Base-by-base conservation (phyloP, 192 early-diverging fungal genomes). In the Geranomyces michiganensis region DNA sequence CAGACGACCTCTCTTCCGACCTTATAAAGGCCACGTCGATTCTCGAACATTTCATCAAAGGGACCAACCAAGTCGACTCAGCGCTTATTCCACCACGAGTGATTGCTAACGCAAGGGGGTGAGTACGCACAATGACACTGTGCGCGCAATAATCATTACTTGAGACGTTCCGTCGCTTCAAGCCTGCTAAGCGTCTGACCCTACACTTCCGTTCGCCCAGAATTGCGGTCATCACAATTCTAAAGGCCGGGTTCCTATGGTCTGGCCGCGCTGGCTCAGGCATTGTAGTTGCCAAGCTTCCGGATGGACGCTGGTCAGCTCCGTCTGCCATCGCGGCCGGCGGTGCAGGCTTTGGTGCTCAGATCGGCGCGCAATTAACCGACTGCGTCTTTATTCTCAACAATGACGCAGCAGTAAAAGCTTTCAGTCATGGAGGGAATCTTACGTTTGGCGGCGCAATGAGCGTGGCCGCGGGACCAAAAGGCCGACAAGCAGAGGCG, bases 331-430 rank as follows among this genome's bases (percentile, higher is more conserved):
- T 98, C 58, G 85, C 83, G 15, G 92, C 91, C 0, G 91, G 85
- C 44, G 94, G 94, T 2, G 90, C 76, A 19, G 93, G 94, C 8
- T 90, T 94, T 68, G 94, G 94, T 45, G 90, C 89, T 3, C 93
- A 96, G 75, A 88, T 96, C 73, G 94, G 94, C 56, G 92, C 89
- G 7, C 90, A 94, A 64, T 80, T 95, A 56, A 96, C 96, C n/a
- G 94, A 98, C 76, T 91, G 92, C 79, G 93, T 98, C 22, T 89
- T 96, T 65, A 80, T 98, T 41, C 79, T 98, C 41, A 98, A 94
- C 73, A 93, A 88, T 59, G 81, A 78, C 17, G 84, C 79, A 17
- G 93, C 94, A 4, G 93, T 98, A 49, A 88, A 87, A 60, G 89
- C 96, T 0, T 98, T 98, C 78, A 84, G 79, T 43, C 84, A 92